A percentile compares a stretch with the other conserved stretches of the same genome.
phyloP scores from a whole-genome alignment of 2,329 filamentous ascomycete species.

The Aspergillus pseudoviridinutans region DNA sequence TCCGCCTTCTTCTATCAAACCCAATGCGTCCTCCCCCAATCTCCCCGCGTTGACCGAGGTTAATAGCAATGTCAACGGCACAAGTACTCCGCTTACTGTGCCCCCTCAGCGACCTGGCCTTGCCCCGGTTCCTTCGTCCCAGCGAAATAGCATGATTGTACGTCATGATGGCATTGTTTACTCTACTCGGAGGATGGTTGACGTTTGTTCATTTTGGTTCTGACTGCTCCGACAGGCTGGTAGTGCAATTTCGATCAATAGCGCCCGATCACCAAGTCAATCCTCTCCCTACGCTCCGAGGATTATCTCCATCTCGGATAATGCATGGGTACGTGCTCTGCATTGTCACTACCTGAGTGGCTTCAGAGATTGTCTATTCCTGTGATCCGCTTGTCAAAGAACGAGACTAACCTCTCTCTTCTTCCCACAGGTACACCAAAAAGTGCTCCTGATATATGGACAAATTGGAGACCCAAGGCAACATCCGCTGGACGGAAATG shows the following conservation, averaged over 20 bases:
- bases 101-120: constrained; percentile 45
- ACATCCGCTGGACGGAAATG: constrained; percentile 68
- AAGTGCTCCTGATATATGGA: constrained; percentile 76
- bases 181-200: background rate
- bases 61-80: constrained; percentile 43
- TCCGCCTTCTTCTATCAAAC: constrained; percentile 67
- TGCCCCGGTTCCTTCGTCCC: constrained; percentile 33
- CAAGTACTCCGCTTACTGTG: constrained; percentile 34
- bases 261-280: constrained; percentile 51
- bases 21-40: constrained; percentile 63
- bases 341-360: background rate
- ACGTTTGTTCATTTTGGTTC: background rate
- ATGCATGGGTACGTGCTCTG: constrained; percentile 71
- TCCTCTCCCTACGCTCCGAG: constrained; percentile 77
- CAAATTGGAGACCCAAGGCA: constrained; percentile 70
- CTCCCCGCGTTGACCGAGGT: constrained; percentile 49
- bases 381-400: background rate
- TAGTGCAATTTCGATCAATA: constrained; percentile 31
- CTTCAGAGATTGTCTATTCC: background rate
- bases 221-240: constrained; percentile 28
- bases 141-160: constrained; percentile 43
- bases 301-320: constrained; percentile 73
- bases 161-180: constrained; percentile 10
- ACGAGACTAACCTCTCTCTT: constrained; percentile 6
- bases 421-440: constrained; percentile 75